Percentiles rank a stretch among this genome's conserved stretches.
Conservation (phyloP, 179 eudicot species). For the Gypsophila paniculata region DNA sequence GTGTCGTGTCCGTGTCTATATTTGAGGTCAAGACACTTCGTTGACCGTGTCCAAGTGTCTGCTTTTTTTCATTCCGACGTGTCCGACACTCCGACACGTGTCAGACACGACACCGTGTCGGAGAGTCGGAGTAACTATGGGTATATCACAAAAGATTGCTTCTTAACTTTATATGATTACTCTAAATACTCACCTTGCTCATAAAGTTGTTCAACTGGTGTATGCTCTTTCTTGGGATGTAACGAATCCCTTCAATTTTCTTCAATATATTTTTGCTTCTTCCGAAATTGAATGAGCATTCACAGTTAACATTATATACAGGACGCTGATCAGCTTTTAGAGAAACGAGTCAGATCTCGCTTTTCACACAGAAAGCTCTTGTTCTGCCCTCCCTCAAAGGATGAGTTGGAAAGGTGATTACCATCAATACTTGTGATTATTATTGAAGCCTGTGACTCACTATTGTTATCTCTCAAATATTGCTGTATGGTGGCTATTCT, state of each 20-base stretch:
- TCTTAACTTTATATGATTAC: neutral
- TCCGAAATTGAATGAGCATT: neutral
- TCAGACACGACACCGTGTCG: no score
- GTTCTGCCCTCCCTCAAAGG: conserved; percentile 77
- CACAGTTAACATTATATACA: conserved; percentile 28
- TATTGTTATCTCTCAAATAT: neutral
- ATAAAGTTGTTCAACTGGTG: conserved; percentile 1
- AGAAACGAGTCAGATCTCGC: conserved; percentile 95
- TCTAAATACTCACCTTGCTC: neutral
- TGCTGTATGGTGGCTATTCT: neutral
- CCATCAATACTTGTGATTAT: conserved; percentile 4
- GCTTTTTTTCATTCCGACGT: no score
- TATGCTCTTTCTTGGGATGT: neutral
- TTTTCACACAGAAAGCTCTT: conserved; percentile 88
- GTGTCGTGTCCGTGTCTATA: no score
- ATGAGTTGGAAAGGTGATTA: conserved; percentile 57
- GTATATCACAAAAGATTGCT: no score
- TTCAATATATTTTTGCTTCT: neutral
- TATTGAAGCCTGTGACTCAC: conserved; percentile 16
- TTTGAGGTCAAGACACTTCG: no score
- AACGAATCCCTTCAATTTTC: neutral
- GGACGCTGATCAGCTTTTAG: conserved; percentile 99
- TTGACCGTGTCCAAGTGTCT: no score
- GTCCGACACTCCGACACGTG: no score
- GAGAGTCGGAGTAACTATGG: no score